Percentiles rank a stretch among this genome's conserved stretches.
phyloP scores from a whole-genome alignment of 208 protist species.

The Trichomonas tenax region DNA sequence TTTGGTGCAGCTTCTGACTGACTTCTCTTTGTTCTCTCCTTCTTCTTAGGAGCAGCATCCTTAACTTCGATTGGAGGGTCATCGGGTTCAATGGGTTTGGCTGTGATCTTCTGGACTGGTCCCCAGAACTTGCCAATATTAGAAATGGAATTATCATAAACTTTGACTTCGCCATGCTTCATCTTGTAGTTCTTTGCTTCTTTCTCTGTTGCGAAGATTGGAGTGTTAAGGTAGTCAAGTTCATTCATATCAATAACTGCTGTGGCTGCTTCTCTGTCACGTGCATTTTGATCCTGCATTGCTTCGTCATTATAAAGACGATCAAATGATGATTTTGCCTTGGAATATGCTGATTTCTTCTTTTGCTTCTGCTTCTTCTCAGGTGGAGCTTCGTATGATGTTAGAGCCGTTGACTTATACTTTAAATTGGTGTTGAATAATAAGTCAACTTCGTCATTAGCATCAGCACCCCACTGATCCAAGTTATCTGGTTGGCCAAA shows the following conservation, averaged over 20 bases:
- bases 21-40: not conserved
- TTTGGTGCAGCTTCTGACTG: not conserved
- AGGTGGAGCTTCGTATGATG: no score
- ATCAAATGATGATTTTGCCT: not conserved
- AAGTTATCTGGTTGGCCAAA: no score
- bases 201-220: not conserved
- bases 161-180: not conserved
- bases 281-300: not conserved
- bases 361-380: not conserved
- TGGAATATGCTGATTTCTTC: not conserved
- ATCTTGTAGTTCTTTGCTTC: not conserved
- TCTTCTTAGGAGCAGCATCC: not conserved
- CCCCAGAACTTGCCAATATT: not conserved
- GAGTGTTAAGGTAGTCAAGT: not conserved
- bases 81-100: not conserved
- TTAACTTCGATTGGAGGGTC: not conserved
- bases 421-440: no score
- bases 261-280: not conserved
- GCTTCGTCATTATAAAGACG: not conserved
- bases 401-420: no score
- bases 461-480: no score
- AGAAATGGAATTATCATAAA: not conserved
- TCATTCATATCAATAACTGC: not conserved
- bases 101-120: not conserved
- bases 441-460: no score